phyloP scores from a whole-genome alignment of 1,284 basidiomycete species.

The Cystobasidium pallidum region DNA sequence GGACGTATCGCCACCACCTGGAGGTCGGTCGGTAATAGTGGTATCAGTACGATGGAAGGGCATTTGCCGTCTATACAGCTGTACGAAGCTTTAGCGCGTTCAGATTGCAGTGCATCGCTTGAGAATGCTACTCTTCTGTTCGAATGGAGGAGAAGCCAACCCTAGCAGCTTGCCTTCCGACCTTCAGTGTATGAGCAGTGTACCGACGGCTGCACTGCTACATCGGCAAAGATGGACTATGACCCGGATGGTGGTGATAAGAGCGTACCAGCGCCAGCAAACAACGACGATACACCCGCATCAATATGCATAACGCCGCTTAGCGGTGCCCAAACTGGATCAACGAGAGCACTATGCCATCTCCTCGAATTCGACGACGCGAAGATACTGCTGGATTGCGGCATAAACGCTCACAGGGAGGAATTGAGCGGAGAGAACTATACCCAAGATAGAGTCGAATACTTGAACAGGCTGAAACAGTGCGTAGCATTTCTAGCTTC shows the following conservation, averaged over 20 bases:
- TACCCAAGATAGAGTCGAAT: constrained; percentile 53
- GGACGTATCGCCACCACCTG: too few species aligned
- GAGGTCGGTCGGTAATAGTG: too few species aligned
- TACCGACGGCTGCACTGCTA: background rate
- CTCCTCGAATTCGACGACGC: constrained; percentile 93
- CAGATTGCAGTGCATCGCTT: too few species aligned
- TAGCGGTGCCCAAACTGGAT: constrained; percentile 47
- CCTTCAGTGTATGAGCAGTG: background rate
- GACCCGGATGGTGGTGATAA: background rate
- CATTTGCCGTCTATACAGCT: too few species aligned
- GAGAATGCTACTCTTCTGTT: too few species aligned
- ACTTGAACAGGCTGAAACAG: constrained; percentile 58
- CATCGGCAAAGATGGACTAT: background rate
- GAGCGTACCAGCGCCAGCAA: background rate
- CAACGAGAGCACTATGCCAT: constrained; percentile 62
- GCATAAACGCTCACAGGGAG: constrained; percentile 59
- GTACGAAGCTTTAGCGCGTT: too few species aligned
- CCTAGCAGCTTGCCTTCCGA: background rate
- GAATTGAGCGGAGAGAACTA: constrained; percentile 41
- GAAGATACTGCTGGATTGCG: constrained; percentile 90
- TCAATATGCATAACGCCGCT: constrained; percentile 51
- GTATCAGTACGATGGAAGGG: too few species aligned
- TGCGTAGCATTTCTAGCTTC: constrained; percentile 49
- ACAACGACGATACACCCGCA: constrained; percentile 25
- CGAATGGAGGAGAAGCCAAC: background rate